These are phyloP conservation scores for Podospora australis DNA, from an alignment of 495 filamentous ascomycete genomes.

Conservation along the genomic window DNA sequence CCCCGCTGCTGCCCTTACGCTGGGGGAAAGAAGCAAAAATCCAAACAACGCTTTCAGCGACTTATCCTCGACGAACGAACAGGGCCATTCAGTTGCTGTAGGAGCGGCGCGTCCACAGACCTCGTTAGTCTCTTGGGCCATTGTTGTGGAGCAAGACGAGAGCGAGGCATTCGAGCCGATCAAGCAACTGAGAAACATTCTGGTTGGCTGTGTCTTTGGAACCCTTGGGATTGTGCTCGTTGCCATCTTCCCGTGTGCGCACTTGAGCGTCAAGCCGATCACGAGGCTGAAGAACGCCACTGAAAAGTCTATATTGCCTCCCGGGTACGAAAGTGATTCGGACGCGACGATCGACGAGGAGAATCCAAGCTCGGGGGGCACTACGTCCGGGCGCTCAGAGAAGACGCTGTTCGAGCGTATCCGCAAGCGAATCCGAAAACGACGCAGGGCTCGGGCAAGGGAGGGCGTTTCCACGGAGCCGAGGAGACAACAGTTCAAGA, in stretches of 20 bases:
- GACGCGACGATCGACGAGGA: conserved; percentile 36
- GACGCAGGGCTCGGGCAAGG: conserved; percentile 19
- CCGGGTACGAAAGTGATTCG: conserved; percentile 47
- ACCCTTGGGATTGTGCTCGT: conserved; percentile 64
- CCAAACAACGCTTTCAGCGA: conserved; percentile 57
- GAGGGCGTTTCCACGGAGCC: conserved; percentile 38
- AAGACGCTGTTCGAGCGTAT: conserved; percentile 34
- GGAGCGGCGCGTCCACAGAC: conserved; percentile 63
- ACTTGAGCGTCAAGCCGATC: conserved; percentile 74
- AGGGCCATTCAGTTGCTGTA: conserved; percentile 56
- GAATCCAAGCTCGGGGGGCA: conserved; percentile 32
- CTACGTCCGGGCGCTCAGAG: conserved; percentile 32
- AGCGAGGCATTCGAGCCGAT: conserved; percentile 73
- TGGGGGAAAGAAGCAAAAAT: conserved; percentile 35
- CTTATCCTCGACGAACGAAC: conserved; percentile 65
- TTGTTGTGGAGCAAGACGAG: conserved; percentile 70
- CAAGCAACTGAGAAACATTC: conserved; percentile 60
- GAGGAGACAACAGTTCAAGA: conserved; percentile 60
- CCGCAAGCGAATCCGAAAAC: conserved; percentile 24
- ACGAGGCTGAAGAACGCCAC: conserved; percentile 70
- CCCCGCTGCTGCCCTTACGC: conserved; percentile 49
- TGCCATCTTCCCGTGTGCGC: conserved; percentile 67
- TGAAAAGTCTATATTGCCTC: conserved; percentile 63
- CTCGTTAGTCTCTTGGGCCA: conserved; percentile 66
- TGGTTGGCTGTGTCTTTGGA: conserved; percentile 78